Conservation (phyloP, 768 basidiomycete species). For the Megacollybia marginata region DNA sequence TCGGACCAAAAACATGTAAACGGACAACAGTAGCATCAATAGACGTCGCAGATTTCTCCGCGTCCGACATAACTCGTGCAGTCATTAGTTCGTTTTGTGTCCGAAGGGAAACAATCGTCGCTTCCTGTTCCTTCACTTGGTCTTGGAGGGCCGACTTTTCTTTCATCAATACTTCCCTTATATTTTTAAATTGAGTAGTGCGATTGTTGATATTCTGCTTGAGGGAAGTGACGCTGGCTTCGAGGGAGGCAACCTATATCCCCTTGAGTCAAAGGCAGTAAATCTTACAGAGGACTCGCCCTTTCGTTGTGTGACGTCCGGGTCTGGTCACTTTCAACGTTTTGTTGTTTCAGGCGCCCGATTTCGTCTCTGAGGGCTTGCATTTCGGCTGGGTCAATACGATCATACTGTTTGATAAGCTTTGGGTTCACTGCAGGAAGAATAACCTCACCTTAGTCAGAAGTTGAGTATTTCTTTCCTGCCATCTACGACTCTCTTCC, state of each 20-base stretch:
- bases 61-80: constrained; percentile 12
- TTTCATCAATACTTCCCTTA: constrained; percentile 15
- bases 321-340: constrained; percentile 22
- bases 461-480: constrained; percentile 74
- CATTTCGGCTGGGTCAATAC: constrained; percentile 81
- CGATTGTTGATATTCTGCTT: constrained; percentile 9
- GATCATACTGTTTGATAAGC: constrained; percentile 56
- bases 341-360: constrained; percentile 39
- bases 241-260: no score
- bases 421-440: background rate
- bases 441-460: constrained; percentile 56
- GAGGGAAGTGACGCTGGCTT: no score
- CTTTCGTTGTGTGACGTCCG: constrained; percentile 18
- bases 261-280: constrained; percentile 8
- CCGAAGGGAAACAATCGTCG: constrained; percentile 30
- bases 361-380: constrained; percentile 74
- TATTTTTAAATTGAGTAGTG: constrained; percentile 16
- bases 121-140: constrained; percentile 27
- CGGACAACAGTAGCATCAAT: constrained; percentile 32
- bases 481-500: constrained; percentile 75
- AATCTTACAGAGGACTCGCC: constrained; percentile 19
- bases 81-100: constrained; percentile 25
- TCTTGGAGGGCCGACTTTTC: constrained; percentile 1
- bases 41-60: constrained; percentile 12
- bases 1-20: background rate